Percentiles rank a stretch among this genome's conserved stretches.
Conservation (phyloP, 164 flowering plant species). For the Euptelea pleiosperma region DNA sequence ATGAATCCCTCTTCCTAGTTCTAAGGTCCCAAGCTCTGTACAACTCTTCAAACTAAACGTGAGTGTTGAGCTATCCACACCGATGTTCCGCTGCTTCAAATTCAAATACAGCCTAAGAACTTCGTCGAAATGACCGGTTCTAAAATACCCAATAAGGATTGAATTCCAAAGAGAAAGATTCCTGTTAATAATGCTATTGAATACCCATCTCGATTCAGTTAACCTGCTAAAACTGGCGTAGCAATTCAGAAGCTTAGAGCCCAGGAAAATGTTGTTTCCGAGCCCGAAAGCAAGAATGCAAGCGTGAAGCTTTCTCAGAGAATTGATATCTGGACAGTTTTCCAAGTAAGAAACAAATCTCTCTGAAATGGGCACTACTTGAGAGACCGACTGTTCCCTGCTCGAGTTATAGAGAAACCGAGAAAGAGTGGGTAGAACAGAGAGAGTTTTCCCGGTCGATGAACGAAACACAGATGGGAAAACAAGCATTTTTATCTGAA, state of each 20-base stretch:
- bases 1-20: conserved; percentile 49
- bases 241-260: conserved; percentile 37
- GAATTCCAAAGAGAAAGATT: conserved; percentile 44
- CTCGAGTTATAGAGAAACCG: conserved; percentile 1
- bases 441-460: background rate
- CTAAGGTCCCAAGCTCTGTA: conserved; percentile 24
- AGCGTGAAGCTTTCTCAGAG: conserved; percentile 40
- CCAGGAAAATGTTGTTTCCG: conserved; percentile 29
- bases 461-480: conserved; percentile 15
- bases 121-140: conserved; percentile 34
- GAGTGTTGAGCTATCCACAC: conserved; percentile 34
- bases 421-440: background rate
- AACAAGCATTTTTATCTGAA: conserved; percentile 4
- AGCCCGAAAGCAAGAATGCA: conserved; percentile 26
- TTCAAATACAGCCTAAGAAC: conserved; percentile 34
- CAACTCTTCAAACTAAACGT: conserved; percentile 48
- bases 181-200: conserved; percentile 24
- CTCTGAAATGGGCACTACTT: conserved; percentile 6
- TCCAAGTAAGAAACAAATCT: conserved; percentile 27
- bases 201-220: conserved; percentile 39
- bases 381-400: background rate
- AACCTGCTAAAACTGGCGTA: conserved; percentile 35
- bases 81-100: conserved; percentile 30
- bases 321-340: conserved; percentile 20
- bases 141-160: conserved; percentile 39